Evolutionary conservation across 208 protist genomes (phyloP).

Genomic region (Trypanosoma avium): DNA sequence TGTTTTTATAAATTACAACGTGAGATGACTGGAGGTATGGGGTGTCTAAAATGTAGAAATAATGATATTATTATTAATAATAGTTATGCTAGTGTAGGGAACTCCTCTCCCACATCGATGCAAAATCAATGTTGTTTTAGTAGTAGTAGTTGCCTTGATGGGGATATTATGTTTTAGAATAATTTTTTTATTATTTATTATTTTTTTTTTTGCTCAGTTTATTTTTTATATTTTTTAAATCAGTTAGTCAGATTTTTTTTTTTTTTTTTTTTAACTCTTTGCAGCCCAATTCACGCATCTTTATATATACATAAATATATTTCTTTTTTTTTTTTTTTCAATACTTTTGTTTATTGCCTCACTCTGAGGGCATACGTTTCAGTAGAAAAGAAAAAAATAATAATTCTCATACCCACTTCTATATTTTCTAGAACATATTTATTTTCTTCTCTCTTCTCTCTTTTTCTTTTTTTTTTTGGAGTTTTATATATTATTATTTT

Average conservation of each 20-base stretch:
- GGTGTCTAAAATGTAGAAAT: constrained; percentile 13
- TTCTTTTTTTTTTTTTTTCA: constrained; percentile 9
- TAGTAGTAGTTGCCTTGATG: neutral
- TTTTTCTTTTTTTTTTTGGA: constrained; percentile 9
- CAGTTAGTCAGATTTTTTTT: too few relatives aligned
- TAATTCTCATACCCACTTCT: neutral
- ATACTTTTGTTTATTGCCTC: too few relatives aligned
- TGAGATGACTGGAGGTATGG: constrained; percentile 5
- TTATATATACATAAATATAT: neutral
- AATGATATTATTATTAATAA: neutral
- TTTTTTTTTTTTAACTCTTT: constrained; percentile 15
- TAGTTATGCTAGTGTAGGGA: too few relatives aligned
- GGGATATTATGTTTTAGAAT: neutral
- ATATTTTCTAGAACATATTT: neutral
- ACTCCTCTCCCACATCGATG: too few relatives aligned
- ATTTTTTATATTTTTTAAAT: too few relatives aligned
- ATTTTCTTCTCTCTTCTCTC: constrained; percentile 14
- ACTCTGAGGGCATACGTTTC: too few relatives aligned
- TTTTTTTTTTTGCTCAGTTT: constrained; percentile 18
- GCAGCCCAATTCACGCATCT: neutral
- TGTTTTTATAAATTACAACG: constrained; percentile 23
- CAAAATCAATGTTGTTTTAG: too few relatives aligned
- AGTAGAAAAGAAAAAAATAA: too few relatives aligned
- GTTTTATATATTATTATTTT: constrained; percentile 18
- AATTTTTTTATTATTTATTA: neutral